phyloP scores from a whole-genome alignment of 2,329 filamentous ascomycete species.

The Penicillium thymicola region DNA sequence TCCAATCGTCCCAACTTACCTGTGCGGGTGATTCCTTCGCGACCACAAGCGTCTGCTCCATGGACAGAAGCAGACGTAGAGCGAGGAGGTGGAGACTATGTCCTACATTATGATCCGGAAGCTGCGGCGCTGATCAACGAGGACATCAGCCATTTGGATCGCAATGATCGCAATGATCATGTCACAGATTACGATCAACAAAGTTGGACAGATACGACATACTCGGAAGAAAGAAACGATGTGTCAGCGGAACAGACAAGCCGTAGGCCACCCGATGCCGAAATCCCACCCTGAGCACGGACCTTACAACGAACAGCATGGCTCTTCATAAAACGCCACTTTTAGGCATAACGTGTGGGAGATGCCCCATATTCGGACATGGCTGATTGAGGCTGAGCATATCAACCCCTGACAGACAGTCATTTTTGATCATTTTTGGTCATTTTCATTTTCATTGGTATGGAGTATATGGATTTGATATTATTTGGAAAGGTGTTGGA shows the following conservation, averaged over 20 bases:
- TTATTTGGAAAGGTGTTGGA: too few relatives aligned
- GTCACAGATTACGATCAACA: conserved; percentile 9
- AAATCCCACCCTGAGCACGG: neutral
- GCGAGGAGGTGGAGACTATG: conserved; percentile 26
- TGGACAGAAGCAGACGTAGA: conserved; percentile 50
- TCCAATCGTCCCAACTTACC: conserved; percentile 34
- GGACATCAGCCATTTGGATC: conserved; percentile 16
- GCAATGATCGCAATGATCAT: conserved; percentile 4
- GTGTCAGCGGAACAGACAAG: neutral
- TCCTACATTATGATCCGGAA: conserved; percentile 40
- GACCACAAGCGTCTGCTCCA: conserved; percentile 51
- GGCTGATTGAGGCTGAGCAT: neutral
- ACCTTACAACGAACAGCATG: neutral
- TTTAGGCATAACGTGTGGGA: neutral
- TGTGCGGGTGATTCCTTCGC: conserved; percentile 59
- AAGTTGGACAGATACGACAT: conserved; percentile 19
- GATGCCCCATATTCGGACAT: neutral
- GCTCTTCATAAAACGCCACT: neutral
- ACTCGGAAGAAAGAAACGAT: conserved; percentile 13
- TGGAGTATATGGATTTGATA: too few relatives aligned
- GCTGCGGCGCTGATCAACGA: conserved; percentile 37
- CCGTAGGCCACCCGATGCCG: neutral
- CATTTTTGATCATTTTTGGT: neutral
- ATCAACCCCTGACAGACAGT: neutral
- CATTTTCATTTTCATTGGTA: neutral